Evolutionary conservation across 2,329 filamentous ascomycete species (phyloP), one percentile per base, ranked within the genome.

Genomic region (Monosporascus cannonballus): DNA sequence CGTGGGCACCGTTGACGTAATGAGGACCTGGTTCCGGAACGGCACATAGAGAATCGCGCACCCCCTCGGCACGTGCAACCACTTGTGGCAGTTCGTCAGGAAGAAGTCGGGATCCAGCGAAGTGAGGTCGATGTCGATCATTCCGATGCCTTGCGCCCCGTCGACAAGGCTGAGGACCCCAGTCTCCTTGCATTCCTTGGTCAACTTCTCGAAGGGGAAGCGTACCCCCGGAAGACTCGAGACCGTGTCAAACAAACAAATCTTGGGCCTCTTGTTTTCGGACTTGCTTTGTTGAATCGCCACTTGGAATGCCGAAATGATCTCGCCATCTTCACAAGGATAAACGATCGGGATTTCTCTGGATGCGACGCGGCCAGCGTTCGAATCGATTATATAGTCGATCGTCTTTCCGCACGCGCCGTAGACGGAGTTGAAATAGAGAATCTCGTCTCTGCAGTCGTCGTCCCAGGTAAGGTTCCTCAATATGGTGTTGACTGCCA

Each of bases 11-110:
- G 89, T 86, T 2, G 85, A 85, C 15, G 84, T 80, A 42, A 96
- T 83, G 44, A 95, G 69, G 48, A 76, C 72, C 67, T 96, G 93
- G 68, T 95, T 91, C 22, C 86, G 79, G 18, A 76, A 54, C 0
- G 91, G 88, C 1, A 94, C 88, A 69, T 95, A 87, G 58, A 96
- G 81, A 4, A 94, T 74, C 3, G 90, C 90, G 65, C 87, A 91
- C 17, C 86, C 87, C 34, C 92, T 84, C 1, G 92, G 93, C 1
- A 83, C 81, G 64, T 83, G 85, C 7, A 96, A 82, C 93, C 93
- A 97, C 74, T 96, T 96, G 74, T 96, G 89, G 61, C 85, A 89
- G 68, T 96, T 96, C 51, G 79, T 86, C 15, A 93, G 80, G 64
- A 95, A 89, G 72, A 96, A 96, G 69, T 96, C 92, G 0, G 90